These are phyloP conservation scores for Zarea fungicola DNA, from an alignment of 2,329 filamentous ascomycete genomes.

Conservation along the genomic window DNA sequence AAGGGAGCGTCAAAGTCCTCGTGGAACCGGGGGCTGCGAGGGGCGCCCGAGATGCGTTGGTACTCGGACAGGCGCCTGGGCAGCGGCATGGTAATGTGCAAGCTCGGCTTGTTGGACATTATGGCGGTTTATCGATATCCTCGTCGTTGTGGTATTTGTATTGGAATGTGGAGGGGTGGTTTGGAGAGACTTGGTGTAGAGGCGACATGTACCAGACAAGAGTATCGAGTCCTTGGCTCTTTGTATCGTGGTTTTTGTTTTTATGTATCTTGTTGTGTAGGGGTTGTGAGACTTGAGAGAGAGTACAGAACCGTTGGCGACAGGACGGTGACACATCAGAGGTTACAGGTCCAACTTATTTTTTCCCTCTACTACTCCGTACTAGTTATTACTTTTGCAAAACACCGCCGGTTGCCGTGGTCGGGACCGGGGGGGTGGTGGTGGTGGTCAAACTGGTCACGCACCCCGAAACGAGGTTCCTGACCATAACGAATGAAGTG, in stretches of 20 bases:
- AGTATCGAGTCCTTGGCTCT: too few relatives aligned
- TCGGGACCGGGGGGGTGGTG: too few relatives aligned
- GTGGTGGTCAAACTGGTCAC: too few relatives aligned
- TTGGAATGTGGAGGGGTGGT: not conserved
- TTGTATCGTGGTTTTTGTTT: too few relatives aligned
- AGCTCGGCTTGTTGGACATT: constrained; percentile 12
- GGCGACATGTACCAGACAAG: not conserved
- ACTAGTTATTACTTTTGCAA: not conserved
- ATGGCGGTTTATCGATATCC: not conserved
- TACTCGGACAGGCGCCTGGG: constrained; percentile 11
- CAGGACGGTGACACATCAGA: constrained; percentile 8
- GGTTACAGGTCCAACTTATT: constrained; percentile 2
- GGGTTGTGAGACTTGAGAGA: not conserved
- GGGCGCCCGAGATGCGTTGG: constrained; percentile 17
- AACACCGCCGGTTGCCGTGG: too few relatives aligned
- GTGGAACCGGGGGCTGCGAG: constrained; percentile 29
- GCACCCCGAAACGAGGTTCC: too few relatives aligned
- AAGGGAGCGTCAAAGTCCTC: constrained; percentile 36
- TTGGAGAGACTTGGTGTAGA: not conserved
- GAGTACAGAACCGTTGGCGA: not conserved
- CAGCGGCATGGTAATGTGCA: constrained; percentile 12
- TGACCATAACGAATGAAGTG: too few relatives aligned
- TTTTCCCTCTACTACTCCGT: not conserved
- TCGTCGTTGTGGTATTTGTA: not conserved
- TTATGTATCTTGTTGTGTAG: not conserved